Evolutionary conservation across 2,329 filamentous ascomycete genomes (phyloP), one percentile per base, ranked within the genome.

Genomic region (Trichoderma asperellum): DNA sequence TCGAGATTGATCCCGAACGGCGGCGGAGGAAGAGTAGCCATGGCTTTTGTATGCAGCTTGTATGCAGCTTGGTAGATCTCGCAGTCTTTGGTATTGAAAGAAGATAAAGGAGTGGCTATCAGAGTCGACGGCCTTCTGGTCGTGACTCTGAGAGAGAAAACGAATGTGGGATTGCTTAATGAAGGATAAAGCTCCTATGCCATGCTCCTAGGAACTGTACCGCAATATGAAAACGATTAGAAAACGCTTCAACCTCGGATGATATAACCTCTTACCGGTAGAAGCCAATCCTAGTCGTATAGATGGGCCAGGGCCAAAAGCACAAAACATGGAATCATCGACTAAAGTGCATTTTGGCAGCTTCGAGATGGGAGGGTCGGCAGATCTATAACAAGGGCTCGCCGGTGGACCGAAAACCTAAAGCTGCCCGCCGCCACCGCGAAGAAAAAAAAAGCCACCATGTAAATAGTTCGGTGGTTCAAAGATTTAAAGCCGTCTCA

Each of bases 1-100:
- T 29, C 52, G 32, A 76, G 71, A 58, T 76, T 72, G 14, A 75
- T 43, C 35, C 71, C 74, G 8, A 71, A 35, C 2, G 74, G 72
- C 40, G 72, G 62, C 34, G 62, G 56, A 34, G 68, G 61, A 40
- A 69, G 61, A 14, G 59, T 29, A 14, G 32, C 21, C 68, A 69
- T 69, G 55, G 32, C 47, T 16, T 8, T 53, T 34, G 37, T 52
- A n/a, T 7, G 8, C 24, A 10, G 8, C 6, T 53, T 34, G 37
- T 52, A 16, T 7, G 8, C 24, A 10, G 8, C 6, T 14, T 11
- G 10, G 40, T 40, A 43, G 24, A 18, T 4, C 24, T 14, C 18
- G 63, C 11, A 1, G 29, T 10, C 6, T 52, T 32, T 43, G 24
- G 61, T 43, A 14, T 8, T 55, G 35, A 12, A 6, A 24, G 5